A percentile compares a stretch with the other conserved stretches of the same genome.
Conservation (phyloP, 1,284 basidiomycete species). For the Fomitopsis schrenkii region DNA sequence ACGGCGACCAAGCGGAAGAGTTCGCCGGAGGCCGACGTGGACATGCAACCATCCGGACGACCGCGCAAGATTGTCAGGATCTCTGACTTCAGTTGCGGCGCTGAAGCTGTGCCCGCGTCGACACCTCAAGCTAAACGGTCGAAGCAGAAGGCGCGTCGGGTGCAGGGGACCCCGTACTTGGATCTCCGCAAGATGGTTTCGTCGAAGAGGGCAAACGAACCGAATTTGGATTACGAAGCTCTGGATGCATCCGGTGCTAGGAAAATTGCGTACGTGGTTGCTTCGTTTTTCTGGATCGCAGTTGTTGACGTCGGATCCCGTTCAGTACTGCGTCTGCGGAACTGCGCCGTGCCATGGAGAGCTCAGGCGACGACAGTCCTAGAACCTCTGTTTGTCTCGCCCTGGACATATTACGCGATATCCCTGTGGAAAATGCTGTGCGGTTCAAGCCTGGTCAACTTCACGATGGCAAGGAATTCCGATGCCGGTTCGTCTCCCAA, state of each 20-base stretch:
- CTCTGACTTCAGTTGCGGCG: background rate
- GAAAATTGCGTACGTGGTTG: background rate
- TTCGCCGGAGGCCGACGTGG: background rate
- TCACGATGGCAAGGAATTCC: background rate
- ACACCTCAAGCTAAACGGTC: background rate
- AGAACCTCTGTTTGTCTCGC: background rate
- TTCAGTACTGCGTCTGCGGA: background rate
- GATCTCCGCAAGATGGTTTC: background rate
- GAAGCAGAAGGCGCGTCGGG: background rate
- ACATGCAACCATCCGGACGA: background rate
- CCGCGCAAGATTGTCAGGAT: background rate
- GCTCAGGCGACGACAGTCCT: background rate
- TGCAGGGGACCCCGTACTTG: background rate
- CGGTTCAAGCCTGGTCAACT: background rate
- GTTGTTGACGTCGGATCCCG: background rate
- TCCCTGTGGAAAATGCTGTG: background rate
- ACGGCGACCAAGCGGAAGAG: background rate
- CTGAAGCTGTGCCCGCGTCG: background rate
- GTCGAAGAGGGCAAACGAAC: background rate
- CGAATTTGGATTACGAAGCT: background rate
- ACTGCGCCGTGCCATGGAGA: background rate
- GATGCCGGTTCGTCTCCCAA: background rate
- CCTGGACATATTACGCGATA: background rate
- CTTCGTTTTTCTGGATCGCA: background rate
- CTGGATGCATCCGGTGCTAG: background rate